A percentile compares a stretch with the other conserved stretches of the same genome.
Evolutionary conservation across 805 yeast genomes (phyloP).

Genomic region (Helenozyma baotianmanensis): DNA sequence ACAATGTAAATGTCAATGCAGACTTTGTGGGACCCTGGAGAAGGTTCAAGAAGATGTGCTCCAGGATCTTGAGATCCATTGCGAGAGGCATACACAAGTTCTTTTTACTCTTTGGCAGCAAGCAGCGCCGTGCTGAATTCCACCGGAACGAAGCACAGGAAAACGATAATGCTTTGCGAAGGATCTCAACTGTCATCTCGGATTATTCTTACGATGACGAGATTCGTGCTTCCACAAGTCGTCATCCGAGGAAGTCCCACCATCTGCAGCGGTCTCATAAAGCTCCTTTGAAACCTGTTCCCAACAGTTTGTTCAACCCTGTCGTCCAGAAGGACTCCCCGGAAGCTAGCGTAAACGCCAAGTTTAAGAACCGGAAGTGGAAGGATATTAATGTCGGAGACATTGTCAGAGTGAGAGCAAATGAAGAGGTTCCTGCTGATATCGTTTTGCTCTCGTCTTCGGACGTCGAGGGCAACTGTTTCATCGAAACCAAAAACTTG

Average conservation of each 20-base stretch:
- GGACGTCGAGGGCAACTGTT: constrained; percentile 64
- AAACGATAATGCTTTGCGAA: constrained; percentile 26
- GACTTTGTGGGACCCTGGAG: constrained; percentile 64
- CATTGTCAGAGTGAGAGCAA: constrained; percentile 57
- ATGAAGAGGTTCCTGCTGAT: constrained; percentile 79
- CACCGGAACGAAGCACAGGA: constrained; percentile 21
- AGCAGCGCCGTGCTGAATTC: constrained; percentile 20
- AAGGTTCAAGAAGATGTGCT: constrained; percentile 55
- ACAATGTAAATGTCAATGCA: constrained; percentile 53
- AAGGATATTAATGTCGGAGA: constrained; percentile 48
- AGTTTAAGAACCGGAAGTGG: constrained; percentile 19
- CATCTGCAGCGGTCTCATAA: constrained; percentile 12
- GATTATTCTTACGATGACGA: constrained; percentile 20
- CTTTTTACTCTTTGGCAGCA: constrained; percentile 21
- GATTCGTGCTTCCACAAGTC: constrained; percentile 6
- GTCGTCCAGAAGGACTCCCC: constrained; percentile 6
- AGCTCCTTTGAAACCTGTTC: constrained; percentile 9
- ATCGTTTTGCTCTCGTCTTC: constrained; percentile 56
- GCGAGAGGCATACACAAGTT: constrained; percentile 18
- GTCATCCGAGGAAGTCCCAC: constrained; percentile 11
- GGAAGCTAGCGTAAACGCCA: constrained; percentile 1
- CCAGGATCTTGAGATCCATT: constrained; percentile 25
- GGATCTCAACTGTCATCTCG: constrained; percentile 36
- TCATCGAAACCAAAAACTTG: constrained; percentile 40
- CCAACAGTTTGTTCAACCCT: constrained; percentile 21